phyloP scores from a whole-genome alignment of 2,329 filamentous ascomycete species.

The Keithomyces neogunnii region DNA sequence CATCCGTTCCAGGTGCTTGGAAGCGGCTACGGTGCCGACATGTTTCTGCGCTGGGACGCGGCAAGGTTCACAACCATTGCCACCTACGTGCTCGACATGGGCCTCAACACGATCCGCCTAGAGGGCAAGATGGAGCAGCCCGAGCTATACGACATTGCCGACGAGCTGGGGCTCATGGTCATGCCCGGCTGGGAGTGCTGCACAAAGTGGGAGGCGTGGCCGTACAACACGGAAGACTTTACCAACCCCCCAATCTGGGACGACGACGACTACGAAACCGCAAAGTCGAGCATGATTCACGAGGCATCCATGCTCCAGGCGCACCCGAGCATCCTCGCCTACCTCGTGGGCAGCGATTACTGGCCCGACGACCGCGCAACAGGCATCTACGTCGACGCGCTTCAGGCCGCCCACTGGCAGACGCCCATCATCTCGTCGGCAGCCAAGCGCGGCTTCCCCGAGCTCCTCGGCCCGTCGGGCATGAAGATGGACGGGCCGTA shows the following conservation, averaged over 20 bases:
- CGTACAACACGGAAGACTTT: slow-evolving; percentile 45
- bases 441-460: slow-evolving; percentile 43
- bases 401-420: slow-evolving; percentile 45
- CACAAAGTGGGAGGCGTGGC: slow-evolving; percentile 60
- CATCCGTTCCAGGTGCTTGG: slow-evolving; percentile 52
- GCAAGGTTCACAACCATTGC: slow-evolving; percentile 39
- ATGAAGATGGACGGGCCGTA: slow-evolving; percentile 62
- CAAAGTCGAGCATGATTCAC: slow-evolving; percentile 46
- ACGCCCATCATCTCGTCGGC: slow-evolving; percentile 50
- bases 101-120: slow-evolving; percentile 53
- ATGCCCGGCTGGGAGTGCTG: slow-evolving; percentile 59
- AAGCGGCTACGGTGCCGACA: slow-evolving; percentile 51
- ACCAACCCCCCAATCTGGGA: slow-evolving; percentile 33
- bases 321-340: slow-evolving; percentile 50
- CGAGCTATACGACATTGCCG: slow-evolving; percentile 49
- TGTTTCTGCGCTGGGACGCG: slow-evolving; percentile 50
- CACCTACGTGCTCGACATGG: slow-evolving; percentile 48
- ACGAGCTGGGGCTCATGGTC: slow-evolving; percentile 52
- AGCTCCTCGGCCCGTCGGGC: slow-evolving; percentile 43
- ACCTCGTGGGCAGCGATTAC: slow-evolving; percentile 53
- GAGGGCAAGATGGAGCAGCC: slow-evolving; percentile 59
- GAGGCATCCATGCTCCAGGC: slow-evolving; percentile 52
- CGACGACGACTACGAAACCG: slow-evolving; percentile 45
- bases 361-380: slow-evolving; percentile 53
- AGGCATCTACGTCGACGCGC: slow-evolving; percentile 40